Percentiles rank a stretch among this genome's conserved stretches.
These are phyloP conservation scores for Phlebiopsis gigantea DNA, from an alignment of 768 basidiomycete genomes.

Conservation along the genomic window DNA sequence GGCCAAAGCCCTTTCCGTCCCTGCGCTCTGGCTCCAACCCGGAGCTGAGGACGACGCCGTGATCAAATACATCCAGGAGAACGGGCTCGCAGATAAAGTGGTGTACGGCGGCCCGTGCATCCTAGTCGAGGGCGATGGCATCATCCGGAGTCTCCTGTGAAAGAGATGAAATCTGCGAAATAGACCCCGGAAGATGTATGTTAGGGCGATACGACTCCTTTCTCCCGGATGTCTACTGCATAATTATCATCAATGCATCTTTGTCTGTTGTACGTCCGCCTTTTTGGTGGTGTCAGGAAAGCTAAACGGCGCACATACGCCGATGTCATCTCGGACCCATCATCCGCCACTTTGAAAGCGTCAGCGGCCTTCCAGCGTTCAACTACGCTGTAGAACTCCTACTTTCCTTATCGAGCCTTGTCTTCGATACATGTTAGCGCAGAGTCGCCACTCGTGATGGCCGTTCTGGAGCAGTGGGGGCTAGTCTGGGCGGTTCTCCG, in stretches of 20 bases:
- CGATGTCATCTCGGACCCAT: no score
- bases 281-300: no score
- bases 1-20: slow-evolving; percentile 58
- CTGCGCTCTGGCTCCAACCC: slow-evolving; percentile 85
- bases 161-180: not conserved
- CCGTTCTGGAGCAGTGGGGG: no score
- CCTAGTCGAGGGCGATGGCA: slow-evolving; percentile 67
- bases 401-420: no score
- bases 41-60: slow-evolving; percentile 77
- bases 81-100: slow-evolving; percentile 57
- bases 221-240: not conserved
- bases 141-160: slow-evolving; percentile 25
- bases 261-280: not conserved
- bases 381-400: no score
- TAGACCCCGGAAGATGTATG: not conserved
- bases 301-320: no score
- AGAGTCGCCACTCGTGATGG: no score
- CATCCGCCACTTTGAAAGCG: not conserved
- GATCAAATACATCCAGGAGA: slow-evolving; percentile 58
- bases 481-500: no score
- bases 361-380: no score
- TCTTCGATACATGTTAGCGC: no score
- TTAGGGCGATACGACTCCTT: not conserved
- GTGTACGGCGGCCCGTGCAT: slow-evolving; percentile 83
- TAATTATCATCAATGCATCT: not conserved